Conservation (phyloP, 2,329 filamentous ascomycete species). For the Thelonectria olida region DNA sequence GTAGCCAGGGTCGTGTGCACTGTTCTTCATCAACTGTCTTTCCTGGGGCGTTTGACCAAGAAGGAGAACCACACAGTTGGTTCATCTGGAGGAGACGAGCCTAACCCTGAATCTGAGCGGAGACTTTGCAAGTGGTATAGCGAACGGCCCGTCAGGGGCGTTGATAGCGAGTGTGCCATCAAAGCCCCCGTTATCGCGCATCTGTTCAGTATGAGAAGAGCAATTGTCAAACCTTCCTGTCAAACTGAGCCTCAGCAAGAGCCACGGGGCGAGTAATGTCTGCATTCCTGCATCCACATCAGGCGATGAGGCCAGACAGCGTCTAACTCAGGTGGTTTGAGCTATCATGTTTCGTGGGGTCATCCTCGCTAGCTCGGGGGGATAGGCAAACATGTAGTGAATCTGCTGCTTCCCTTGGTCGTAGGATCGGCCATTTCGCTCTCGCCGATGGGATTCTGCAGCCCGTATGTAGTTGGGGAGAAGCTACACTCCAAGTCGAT, state of each 20-base stretch:
- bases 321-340: conserved; percentile 12
- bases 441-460: conserved; percentile 37
- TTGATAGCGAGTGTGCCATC: conserved; percentile 10
- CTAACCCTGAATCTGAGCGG: conserved; percentile 5
- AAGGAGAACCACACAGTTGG: conserved; percentile 9
- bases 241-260: conserved; percentile 4
- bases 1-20: conserved; percentile 10
- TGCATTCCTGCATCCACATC: conserved; percentile 2
- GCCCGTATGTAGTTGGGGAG: conserved; percentile 26
- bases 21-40: conserved; percentile 7
- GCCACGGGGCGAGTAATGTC: conserved; percentile 9
- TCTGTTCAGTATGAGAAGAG: conserved; percentile 15
- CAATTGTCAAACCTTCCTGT: conserved; percentile 8
- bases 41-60: conserved; percentile 2
- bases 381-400: no score
- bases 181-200: neutral
- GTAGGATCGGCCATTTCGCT: conserved; percentile 34
- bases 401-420: conserved; percentile 22
- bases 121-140: conserved; percentile 1
- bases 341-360: conserved; percentile 20
- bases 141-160: neutral
- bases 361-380: conserved; percentile 9
- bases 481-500: conserved; percentile 30
- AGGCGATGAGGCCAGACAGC: conserved; percentile 4
- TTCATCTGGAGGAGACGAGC: conserved; percentile 4